phyloP scores from a whole-genome alignment of 192 early-diverging fungal species.

The Podila horticola region DNA sequence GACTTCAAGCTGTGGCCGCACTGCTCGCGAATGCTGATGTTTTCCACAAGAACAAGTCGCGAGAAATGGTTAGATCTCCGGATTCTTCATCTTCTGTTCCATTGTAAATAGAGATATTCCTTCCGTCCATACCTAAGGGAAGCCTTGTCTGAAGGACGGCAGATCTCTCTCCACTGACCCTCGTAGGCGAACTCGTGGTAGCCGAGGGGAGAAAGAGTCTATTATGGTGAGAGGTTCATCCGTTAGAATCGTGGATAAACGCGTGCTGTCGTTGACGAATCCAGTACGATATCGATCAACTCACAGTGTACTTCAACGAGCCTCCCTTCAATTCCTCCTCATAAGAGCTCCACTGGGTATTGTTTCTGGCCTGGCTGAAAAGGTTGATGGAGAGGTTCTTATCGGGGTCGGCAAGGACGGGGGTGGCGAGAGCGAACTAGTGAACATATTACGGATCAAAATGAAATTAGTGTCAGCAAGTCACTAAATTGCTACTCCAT shows the following conservation, averaged over 20 bases:
- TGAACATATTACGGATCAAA: slow-evolving; percentile 29
- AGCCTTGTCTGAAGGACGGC: slow-evolving; percentile 64
- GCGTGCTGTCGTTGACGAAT: too few relatives aligned
- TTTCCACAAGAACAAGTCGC: background rate
- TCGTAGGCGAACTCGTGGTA: slow-evolving; percentile 78
- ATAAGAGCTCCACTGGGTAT: slow-evolving; percentile 73
- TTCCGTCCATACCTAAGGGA: slow-evolving; percentile 62
- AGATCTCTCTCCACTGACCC: slow-evolving; percentile 82
- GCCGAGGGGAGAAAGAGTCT: slow-evolving; percentile 58
- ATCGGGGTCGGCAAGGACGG: slow-evolving; percentile 79
- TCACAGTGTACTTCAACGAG: slow-evolving; percentile 66
- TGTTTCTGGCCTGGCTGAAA: slow-evolving; percentile 70
- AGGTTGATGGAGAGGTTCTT: slow-evolving; percentile 71
- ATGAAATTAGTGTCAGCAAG: too few relatives aligned
- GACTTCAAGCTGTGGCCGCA: slow-evolving; percentile 91
- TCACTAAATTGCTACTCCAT: too few relatives aligned
- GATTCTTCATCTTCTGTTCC: background rate
- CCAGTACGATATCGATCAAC: background rate
- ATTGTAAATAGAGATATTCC: background rate
- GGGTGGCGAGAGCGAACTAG: slow-evolving; percentile 70
- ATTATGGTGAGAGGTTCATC: background rate
- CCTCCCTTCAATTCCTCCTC: slow-evolving; percentile 77
- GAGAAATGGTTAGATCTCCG: background rate
- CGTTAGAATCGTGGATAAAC: too few relatives aligned
- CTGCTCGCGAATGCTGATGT: slow-evolving; percentile 72